Evolutionary conservation across 2,329 filamentous ascomycete genomes (phyloP).

Genomic region (Sordariomycetes sp.): DNA sequence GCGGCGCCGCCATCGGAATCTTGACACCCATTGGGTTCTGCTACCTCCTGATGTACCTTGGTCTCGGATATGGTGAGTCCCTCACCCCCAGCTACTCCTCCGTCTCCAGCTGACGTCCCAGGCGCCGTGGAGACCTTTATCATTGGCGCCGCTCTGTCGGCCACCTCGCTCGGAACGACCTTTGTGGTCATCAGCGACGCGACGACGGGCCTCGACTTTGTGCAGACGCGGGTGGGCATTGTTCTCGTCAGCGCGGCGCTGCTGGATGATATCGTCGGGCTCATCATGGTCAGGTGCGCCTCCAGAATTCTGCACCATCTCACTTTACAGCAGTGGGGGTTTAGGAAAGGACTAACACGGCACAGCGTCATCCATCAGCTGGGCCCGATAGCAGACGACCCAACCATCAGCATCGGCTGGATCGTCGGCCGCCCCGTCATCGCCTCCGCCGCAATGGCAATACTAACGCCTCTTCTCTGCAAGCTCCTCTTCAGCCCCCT

Average conservation of each 20-base stretch:
- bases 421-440: conserved; percentile 22
- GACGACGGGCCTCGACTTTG: conserved; percentile 20
- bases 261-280: conserved; percentile 29
- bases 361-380: conserved; percentile 12
- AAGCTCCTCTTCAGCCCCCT: conserved; percentile 23
- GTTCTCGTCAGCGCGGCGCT: conserved; percentile 30
- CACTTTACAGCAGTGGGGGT: neutral
- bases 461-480: conserved; percentile 19
- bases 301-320: neutral
- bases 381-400: conserved; percentile 8
- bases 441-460: conserved; percentile 19
- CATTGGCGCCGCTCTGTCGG: conserved; percentile 16
- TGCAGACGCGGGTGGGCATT: conserved; percentile 26
- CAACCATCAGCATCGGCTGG: conserved; percentile 17
- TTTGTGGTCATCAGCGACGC: conserved; percentile 17
- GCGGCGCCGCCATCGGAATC: conserved; percentile 28
- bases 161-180: conserved; percentile 20
- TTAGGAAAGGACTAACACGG: neutral
- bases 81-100: neutral
- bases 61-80: conserved; percentile 21
- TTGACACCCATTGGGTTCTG: conserved; percentile 29
- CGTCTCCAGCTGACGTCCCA: neutral
- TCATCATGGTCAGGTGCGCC: conserved; percentile 18
- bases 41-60: conserved; percentile 25
- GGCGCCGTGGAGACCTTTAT: conserved; percentile 12